Conservation (phyloP, 2,329 filamentous ascomycete species). For the Hymenoscyphus fructigenus region DNA sequence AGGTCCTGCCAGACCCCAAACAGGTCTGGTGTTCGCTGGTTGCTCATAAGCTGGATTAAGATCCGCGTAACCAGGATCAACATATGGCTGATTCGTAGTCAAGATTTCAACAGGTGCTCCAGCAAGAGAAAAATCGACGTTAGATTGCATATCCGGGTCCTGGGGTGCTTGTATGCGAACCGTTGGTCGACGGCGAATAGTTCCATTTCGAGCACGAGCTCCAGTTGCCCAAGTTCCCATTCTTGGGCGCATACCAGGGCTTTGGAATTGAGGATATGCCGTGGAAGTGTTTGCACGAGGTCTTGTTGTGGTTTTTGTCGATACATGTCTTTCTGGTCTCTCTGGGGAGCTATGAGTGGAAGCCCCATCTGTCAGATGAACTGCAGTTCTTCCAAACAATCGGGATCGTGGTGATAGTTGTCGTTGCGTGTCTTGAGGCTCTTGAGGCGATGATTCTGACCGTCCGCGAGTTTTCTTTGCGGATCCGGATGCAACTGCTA, state of each 20-base stretch:
- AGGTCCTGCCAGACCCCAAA: constrained; percentile 55
- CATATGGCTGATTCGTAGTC: constrained; percentile 43
- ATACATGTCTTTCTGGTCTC: constrained; percentile 14
- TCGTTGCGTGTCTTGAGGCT: constrained; percentile 10
- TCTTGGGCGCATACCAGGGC: constrained; percentile 16
- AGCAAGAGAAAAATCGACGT: constrained; percentile 23
- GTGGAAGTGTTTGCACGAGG: constrained; percentile 20
- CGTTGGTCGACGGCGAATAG: constrained; percentile 19
- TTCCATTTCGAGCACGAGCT: constrained; percentile 13
- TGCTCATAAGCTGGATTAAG: constrained; percentile 56
- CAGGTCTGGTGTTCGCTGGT: constrained; percentile 47
- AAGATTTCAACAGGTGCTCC: constrained; percentile 29
- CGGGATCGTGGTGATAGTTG: constrained; percentile 20
- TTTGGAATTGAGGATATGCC: constrained; percentile 10
- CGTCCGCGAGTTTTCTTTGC: constrained; percentile 17
- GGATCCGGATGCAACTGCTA: constrained; percentile 3
- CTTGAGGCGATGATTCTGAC: constrained; percentile 19
- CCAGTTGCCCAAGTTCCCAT: constrained; percentile 20
- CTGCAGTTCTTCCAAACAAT: constrained; percentile 14
- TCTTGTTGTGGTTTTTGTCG: constrained; percentile 10
- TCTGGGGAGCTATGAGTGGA: constrained; percentile 10
- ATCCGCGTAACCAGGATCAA: constrained; percentile 53
- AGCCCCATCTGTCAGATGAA: not conserved
- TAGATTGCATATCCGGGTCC: not conserved
- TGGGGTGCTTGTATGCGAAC: constrained; percentile 9